Percentiles rank a stretch among this genome's conserved stretches.
These are phyloP conservation scores for Fusarium sp. DNA, from an alignment of 2,329 filamentous ascomycete genomes.

Conservation along the genomic window DNA sequence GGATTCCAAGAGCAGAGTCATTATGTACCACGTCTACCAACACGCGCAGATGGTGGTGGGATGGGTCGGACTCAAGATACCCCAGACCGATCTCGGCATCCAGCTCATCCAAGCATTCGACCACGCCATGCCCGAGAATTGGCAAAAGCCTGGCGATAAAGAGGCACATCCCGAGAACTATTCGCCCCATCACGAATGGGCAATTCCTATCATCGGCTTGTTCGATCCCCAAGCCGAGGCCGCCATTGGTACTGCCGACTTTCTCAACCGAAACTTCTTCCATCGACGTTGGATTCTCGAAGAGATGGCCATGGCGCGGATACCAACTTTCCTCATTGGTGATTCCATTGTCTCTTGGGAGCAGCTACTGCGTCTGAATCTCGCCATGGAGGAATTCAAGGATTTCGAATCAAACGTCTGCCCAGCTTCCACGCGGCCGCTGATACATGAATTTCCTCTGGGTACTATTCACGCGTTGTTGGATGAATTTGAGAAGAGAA, in stretches of 20 bases:
- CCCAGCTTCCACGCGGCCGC: conserved; percentile 32
- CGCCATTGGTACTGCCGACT: conserved; percentile 47
- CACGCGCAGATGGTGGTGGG: conserved; percentile 53
- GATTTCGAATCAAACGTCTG: conserved; percentile 53
- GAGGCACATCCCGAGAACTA: conserved; percentile 55
- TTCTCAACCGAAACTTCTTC: conserved; percentile 54
- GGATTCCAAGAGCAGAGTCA: conserved; percentile 48
- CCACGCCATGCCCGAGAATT: conserved; percentile 51
- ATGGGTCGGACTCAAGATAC: conserved; percentile 52
- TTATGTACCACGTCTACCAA: conserved; percentile 51
- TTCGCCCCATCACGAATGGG: conserved; percentile 52
- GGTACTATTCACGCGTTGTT: conserved; percentile 36
- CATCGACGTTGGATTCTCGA: conserved; percentile 57
- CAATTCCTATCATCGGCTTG: conserved; percentile 47
- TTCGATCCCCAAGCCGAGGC: conserved; percentile 43
- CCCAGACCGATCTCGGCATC: conserved; percentile 49
- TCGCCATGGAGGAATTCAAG: conserved; percentile 55
- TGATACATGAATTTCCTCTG: conserved; percentile 35
- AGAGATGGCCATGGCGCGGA: conserved; percentile 54
- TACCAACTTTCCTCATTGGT: conserved; percentile 53
- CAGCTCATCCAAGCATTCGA: conserved; percentile 50
- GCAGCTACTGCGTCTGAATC: conserved; percentile 54
- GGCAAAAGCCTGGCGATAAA: conserved; percentile 54
- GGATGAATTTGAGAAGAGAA: conserved; percentile 40
- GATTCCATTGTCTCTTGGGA: conserved; percentile 56